A percentile compares a stretch with the other conserved stretches of the same genome.
phyloP scores from a whole-genome alignment of 768 basidiomycete species.

The Dentipellis sp. region DNA sequence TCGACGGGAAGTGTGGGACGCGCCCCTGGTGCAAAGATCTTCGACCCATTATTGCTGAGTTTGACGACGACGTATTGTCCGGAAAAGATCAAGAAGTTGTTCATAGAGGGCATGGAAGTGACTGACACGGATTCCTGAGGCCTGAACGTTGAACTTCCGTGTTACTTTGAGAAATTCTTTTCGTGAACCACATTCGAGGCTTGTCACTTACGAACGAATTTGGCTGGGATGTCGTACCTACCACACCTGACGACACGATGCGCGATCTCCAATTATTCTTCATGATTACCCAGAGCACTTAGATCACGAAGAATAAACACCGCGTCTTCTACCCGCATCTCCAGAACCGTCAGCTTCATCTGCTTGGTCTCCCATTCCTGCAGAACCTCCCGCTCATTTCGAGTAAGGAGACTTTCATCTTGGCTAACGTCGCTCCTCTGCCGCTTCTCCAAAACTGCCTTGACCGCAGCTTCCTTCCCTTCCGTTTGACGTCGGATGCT shows the following conservation, averaged over 20 bases:
- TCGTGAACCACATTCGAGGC: no score
- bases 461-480: constrained; percentile 51
- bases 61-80: no score
- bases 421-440: constrained; percentile 79
- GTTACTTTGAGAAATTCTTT: no score
- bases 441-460: constrained; percentile 70
- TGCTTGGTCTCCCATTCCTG: constrained; percentile 66
- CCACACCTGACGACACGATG: not conserved
- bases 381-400: constrained; percentile 69
- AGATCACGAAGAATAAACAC: constrained; percentile 88
- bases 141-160: no score
- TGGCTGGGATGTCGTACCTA: no score
- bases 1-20: no score
- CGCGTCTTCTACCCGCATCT: constrained; percentile 80
- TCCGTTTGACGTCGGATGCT: constrained; percentile 66
- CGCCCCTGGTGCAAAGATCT: no score
- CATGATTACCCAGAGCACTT: constrained; percentile 1
- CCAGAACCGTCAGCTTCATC: constrained; percentile 68
- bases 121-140: no score
- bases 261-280: not conserved
- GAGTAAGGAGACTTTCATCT: constrained; percentile 57
- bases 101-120: no score
- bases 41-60: no score
- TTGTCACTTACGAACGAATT: no score
- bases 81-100: no score